Evolutionary conservation across 1,284 basidiomycete genomes (phyloP).

Genomic region (Microbotryum violaceum): DNA sequence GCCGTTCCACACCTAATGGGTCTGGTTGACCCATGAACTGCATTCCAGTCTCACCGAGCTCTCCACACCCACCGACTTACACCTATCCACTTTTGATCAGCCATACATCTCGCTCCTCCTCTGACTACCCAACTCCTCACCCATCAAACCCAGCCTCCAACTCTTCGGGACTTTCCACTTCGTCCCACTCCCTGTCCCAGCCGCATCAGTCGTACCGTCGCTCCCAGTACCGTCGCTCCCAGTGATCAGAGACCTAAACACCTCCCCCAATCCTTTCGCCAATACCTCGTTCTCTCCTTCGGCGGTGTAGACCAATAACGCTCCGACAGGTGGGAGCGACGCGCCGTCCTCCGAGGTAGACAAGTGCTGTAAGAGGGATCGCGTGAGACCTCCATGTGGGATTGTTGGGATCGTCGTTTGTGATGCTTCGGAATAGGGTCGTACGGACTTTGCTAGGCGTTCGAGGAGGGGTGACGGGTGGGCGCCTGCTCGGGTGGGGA

Average conservation of each 20-base stretch:
- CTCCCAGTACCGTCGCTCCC: not conserved
- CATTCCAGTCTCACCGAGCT: too few species aligned
- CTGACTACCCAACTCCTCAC: slow-evolving; percentile 8
- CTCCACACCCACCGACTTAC: too few species aligned
- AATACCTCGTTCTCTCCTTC: slow-evolving; percentile 13
- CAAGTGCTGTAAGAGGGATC: slow-evolving; percentile 12
- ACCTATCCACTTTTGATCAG: not conserved
- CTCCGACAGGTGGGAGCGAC: not conserved
- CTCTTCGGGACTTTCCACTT: slow-evolving; percentile 22
- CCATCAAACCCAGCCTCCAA: slow-evolving; percentile 25
- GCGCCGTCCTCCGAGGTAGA: not conserved
- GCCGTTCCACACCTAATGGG: too few species aligned
- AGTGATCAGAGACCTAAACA: not conserved
- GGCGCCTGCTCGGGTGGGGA: too few species aligned
- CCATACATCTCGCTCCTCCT: slow-evolving; percentile 20
- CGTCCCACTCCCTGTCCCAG: not conserved
- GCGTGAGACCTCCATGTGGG: slow-evolving; percentile 26
- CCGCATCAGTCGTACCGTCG: not conserved
- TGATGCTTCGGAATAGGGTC: not conserved
- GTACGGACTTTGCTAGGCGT: too few species aligned
- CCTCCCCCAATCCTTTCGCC: slow-evolving; percentile 10
- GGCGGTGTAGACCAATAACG: slow-evolving; percentile 22
- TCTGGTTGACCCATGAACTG: too few species aligned
- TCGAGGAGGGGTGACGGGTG: too few species aligned
- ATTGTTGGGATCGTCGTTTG: slow-evolving; percentile 47